Evolutionary conservation across 805 yeast genomes (phyloP).

Genomic region (Candida coquimbonensis): DNA sequence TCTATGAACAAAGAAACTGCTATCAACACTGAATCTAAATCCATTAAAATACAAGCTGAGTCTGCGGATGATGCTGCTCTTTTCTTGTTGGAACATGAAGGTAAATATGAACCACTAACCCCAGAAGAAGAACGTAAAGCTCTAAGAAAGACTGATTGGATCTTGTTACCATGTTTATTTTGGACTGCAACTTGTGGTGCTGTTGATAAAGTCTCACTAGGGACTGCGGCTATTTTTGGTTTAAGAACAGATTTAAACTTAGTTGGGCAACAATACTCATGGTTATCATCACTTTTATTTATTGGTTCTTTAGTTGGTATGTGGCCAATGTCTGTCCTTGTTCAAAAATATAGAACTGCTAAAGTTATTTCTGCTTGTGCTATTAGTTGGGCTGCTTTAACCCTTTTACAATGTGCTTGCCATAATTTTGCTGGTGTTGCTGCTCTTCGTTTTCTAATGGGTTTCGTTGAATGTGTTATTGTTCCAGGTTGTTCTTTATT

Average conservation of each 20-base stretch:
- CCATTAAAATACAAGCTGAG: background rate
- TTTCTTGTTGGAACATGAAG: conserved; percentile 20
- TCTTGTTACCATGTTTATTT: conserved; percentile 31
- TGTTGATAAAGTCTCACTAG: conserved; percentile 37
- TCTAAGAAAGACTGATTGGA: conserved; percentile 32
- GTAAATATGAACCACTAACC: conserved; percentile 19
- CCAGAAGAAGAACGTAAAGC: conserved; percentile 25
- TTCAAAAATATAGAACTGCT: conserved; percentile 20
- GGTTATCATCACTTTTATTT: conserved; percentile 36
- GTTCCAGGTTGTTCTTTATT: conserved; percentile 34
- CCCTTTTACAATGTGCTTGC: conserved; percentile 26
- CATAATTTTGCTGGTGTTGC: conserved; percentile 33
- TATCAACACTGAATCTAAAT: background rate
- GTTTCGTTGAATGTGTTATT: conserved; percentile 34
- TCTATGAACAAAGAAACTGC: background rate
- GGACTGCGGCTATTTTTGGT: conserved; percentile 42
- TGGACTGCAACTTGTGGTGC: conserved; percentile 30
- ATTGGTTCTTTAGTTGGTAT: conserved; percentile 35
- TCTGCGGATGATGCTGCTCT: conserved; percentile 21
- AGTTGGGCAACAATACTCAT: conserved; percentile 33
- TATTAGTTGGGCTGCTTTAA: conserved; percentile 15
- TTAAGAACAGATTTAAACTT: conserved; percentile 32
- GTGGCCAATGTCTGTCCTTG: conserved; percentile 30
- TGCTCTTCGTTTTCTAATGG: conserved; percentile 38
- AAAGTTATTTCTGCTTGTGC: conserved; percentile 20